Evolutionary conservation across 371 early-diverging fungal species (phyloP).

Genomic region (Mycotypha africana): DNA sequence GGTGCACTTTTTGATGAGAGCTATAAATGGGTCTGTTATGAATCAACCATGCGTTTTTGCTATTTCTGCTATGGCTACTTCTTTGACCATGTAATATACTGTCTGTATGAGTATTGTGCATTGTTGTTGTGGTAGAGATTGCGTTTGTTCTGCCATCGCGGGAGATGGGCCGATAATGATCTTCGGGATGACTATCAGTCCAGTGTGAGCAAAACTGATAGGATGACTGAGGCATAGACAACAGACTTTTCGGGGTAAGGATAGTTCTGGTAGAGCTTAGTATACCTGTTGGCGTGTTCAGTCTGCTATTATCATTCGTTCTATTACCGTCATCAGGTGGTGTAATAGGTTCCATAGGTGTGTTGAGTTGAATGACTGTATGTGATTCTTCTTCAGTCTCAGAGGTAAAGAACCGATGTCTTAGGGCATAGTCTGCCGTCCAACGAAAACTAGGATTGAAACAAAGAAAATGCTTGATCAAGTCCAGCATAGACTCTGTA

Average conservation of each 20-base stretch:
- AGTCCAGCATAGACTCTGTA: conserved; percentile 54
- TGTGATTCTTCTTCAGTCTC: conserved; percentile 12
- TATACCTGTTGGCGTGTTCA: no score
- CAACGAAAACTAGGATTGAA: conserved; percentile 84
- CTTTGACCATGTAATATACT: conserved; percentile 8
- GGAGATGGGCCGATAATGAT: no score
- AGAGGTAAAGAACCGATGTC: conserved; percentile 66
- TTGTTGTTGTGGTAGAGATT: not conserved
- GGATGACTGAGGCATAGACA: conserved; percentile 12
- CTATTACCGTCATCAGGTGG: no score
- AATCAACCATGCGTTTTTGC: conserved; percentile 5
- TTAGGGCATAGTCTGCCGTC: conserved; percentile 68
- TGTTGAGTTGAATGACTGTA: not conserved
- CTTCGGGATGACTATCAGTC: conserved; percentile 4
- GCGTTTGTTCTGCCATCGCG: conserved; percentile 7
- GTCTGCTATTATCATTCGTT: conserved; percentile 1
- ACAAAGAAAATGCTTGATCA: conserved; percentile 80
- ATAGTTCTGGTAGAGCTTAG: no score
- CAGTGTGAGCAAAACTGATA: conserved; percentile 22
- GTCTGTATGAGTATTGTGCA: conserved; percentile 1
- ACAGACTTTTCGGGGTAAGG: conserved; percentile 12
- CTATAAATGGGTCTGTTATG: conserved; percentile 20
- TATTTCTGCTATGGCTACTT: not conserved
- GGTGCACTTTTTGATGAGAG: conserved; percentile 22
- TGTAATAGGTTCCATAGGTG: conserved; percentile 6